Base-by-base conservation (phyloP, 306 rosid species). In the Acmispon strigosus region DNA sequence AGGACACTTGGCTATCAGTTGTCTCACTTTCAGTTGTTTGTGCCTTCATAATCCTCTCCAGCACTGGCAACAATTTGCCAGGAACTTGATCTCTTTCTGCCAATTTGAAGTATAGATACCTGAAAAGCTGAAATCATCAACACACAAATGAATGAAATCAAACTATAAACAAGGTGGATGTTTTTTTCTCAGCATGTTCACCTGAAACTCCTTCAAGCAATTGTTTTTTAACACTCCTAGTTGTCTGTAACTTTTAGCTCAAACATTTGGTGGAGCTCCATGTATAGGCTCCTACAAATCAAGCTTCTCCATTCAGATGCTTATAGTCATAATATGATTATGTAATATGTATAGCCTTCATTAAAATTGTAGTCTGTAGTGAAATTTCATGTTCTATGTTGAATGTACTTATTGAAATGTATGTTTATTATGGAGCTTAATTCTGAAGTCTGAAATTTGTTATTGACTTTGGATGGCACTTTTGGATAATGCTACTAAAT, bases 11-110 rank as follows among this genome's bases (percentile, higher is more conserved):
- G 97, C 54, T 94, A 59, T 87, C 98, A 11, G 98, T 94, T 12
- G 86, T 94, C 87, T 94, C 98, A 63, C 91, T 94, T 22, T 90
- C 97, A 5, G 92, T 90, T 8, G 97, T 94, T n/a, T 89, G 97
- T 50, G 95, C 97, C 62, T 94, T 87, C 82, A 94, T 94, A 51
- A 94, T 91, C 27, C 95, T 94, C 67, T 90, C 97, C 13, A 94
- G 89, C 87, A 83, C 97, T 43, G 74, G 69, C 86, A 87, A 52
- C 84, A 90, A 50, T 51, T 42, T 83, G 62, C 96, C 86, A 1
- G 92, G 96, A 37, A 93, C 96, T 8, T 90, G 67, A 86, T 14
- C 10, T 62, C 70, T 47, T 56, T 8, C 54, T 32, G 9, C 72
- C 65, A 60, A 32, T 50, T 32, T 61, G 43, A 63, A 56, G 36